A percentile compares a stretch with the other conserved stretches of the same genome.
Evolutionary conservation across 441 rosid species (phyloP).

Genomic region (Rhodomyrtus psidioides): DNA sequence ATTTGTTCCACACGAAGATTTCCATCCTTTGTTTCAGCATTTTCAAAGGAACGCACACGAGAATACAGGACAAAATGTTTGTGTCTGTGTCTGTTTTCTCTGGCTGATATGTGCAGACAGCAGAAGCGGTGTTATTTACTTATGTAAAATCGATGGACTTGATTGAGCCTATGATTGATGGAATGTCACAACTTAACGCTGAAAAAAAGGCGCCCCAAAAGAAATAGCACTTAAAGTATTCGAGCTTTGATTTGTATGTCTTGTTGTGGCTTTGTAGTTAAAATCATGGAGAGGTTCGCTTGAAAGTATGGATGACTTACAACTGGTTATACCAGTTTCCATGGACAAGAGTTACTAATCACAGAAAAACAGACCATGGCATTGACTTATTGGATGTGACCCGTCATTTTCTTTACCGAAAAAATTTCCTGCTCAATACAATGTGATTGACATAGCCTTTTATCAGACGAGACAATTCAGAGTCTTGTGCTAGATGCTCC

Average conservation of each 20-base stretch:
- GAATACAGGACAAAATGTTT: neutral
- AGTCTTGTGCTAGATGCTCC: conserved; percentile 57
- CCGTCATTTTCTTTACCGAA: neutral
- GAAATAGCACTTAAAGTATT: neutral
- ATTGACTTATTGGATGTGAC: neutral
- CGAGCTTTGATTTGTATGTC: neutral
- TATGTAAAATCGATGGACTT: neutral
- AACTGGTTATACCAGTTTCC: neutral
- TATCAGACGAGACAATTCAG: conserved; percentile 60
- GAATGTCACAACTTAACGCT: neutral
- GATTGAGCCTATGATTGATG: neutral
- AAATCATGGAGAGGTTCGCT: neutral
- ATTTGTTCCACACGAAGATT: neutral
- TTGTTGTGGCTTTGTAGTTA: neutral
- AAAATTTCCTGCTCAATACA: neutral
- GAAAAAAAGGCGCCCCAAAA: neutral
- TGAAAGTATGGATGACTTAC: neutral
- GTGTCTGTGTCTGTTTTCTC: neutral
- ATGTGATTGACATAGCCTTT: neutral
- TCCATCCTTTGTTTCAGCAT: neutral
- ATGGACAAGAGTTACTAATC: neutral
- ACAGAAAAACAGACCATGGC: neutral
- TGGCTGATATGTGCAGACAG: neutral
- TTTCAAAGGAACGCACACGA: neutral
- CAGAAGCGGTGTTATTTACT: neutral